Conservation (phyloP, 2,329 filamentous ascomycete genomes). For the Calonectria pseudoturangicola region DNA sequence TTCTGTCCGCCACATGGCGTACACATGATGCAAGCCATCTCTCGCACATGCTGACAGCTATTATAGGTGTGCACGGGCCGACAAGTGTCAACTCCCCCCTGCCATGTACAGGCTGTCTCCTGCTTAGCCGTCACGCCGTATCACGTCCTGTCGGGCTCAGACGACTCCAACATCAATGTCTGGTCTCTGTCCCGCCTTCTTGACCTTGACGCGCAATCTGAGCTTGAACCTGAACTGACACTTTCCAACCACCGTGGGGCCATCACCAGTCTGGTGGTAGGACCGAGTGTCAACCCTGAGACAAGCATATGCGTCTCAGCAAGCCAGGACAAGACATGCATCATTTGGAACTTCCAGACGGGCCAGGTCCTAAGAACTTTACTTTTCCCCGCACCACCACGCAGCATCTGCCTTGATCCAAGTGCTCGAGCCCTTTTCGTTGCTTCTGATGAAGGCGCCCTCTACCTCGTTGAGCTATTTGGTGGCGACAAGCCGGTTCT, state of each 20-base stretch:
- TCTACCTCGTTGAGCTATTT: slow-evolving; percentile 87
- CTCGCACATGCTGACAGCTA: slow-evolving; percentile 49
- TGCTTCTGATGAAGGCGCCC: slow-evolving; percentile 85
- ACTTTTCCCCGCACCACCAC: slow-evolving; percentile 83
- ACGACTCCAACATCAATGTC: slow-evolving; percentile 92
- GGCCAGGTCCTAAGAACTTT: slow-evolving; percentile 87
- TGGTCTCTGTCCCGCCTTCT: slow-evolving; percentile 90
- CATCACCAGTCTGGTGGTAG: slow-evolving; percentile 78
- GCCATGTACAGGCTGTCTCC: slow-evolving; percentile 88
- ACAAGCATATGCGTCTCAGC: slow-evolving; percentile 90
- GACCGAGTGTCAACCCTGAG: slow-evolving; percentile 79
- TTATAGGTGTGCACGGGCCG: slow-evolving; percentile 82
- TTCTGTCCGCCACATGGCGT: slow-evolving; percentile 42
- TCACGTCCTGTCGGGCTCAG: slow-evolving; percentile 85
- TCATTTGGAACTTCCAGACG: slow-evolving; percentile 93
- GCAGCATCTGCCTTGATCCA: slow-evolving; percentile 86
- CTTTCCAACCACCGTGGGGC: slow-evolving; percentile 86
- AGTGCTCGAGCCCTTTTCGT: slow-evolving; percentile 89
- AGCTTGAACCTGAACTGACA: slow-evolving; percentile 83
- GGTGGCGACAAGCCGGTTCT: slow-evolving; percentile 73
- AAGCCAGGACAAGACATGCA: slow-evolving; percentile 89
- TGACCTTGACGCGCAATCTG: slow-evolving; percentile 71
- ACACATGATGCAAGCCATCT: slow-evolving; percentile 39
- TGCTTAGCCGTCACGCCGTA: slow-evolving; percentile 82
- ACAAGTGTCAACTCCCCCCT: slow-evolving; percentile 83